Conservation (phyloP, 179 eudicot species). For the Camellia oleifera region DNA sequence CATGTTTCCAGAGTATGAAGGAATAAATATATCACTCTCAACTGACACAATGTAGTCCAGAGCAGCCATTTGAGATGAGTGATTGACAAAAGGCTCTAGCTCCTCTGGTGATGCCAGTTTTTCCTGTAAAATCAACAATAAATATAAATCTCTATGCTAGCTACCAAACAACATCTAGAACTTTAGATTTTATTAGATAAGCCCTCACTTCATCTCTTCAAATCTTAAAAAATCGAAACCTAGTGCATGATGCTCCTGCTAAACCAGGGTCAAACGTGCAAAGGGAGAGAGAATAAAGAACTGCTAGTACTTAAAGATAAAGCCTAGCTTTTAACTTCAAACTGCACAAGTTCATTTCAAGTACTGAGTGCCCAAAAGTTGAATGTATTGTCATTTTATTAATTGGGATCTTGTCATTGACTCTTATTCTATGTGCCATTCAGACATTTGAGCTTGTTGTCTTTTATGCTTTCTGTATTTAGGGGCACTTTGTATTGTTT, state of each 20-base stretch:
- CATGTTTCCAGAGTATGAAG: slow-evolving; percentile 96
- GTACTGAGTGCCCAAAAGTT: not conserved
- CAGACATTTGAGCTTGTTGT: not conserved
- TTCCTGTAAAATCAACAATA: not conserved
- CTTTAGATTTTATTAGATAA: not conserved
- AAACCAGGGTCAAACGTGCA: too few species aligned
- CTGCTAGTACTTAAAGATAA: not conserved
- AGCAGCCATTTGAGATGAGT: slow-evolving; percentile 97
- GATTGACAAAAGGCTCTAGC: slow-evolving; percentile 73
- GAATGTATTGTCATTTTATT: not conserved
- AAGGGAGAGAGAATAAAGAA: not conserved
- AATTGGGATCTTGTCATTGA: not conserved
- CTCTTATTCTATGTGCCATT: not conserved
- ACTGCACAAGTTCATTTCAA: not conserved
- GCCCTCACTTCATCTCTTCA: not conserved
- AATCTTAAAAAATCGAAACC: not conserved
- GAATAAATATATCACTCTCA: slow-evolving; percentile 92
- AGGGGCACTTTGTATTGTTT: not conserved
- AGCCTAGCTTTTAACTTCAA: not conserved
- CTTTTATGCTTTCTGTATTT: not conserved
- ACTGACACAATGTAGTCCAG: slow-evolving; percentile 94
- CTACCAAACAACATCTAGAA: not conserved
- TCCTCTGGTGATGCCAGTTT: slow-evolving; percentile 35
- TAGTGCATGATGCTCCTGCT: not conserved
- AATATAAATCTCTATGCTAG: not conserved